A percentile compares a stretch with the other conserved stretches of the same genome.
Evolutionary conservation across 1,139 yeast species (phyloP).

Genomic region (Yamadazyma atmosphaerica): DNA sequence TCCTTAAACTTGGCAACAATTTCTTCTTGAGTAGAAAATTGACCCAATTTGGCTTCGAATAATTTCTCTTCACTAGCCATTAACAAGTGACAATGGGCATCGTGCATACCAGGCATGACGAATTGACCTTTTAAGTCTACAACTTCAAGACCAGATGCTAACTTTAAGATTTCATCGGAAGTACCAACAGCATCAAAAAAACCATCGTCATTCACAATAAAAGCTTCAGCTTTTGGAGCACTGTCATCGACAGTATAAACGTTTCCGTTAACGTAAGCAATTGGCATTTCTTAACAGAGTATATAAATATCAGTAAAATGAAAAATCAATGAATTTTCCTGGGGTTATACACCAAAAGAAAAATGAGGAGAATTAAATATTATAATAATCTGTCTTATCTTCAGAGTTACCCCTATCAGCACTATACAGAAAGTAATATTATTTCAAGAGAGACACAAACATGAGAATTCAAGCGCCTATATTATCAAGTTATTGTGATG

Average conservation of each 20-base stretch:
- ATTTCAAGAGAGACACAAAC: neutral
- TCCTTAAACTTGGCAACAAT: conserved; percentile 15
- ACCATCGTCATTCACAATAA: conserved; percentile 20
- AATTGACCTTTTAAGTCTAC: conserved; percentile 21
- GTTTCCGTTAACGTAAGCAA: conserved; percentile 20
- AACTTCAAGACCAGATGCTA: conserved; percentile 11
- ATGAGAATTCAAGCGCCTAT: neutral
- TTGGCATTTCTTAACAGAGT: conserved; percentile 18
- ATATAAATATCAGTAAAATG: neutral
- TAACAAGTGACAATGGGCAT: conserved; percentile 20
- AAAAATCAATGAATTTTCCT: neutral
- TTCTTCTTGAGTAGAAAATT: conserved; percentile 12
- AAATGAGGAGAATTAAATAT: neutral
- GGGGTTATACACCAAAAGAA: neutral
- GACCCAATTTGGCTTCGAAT: conserved; percentile 16
- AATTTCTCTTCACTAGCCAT: conserved; percentile 18
- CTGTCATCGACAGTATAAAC: conserved; percentile 16
- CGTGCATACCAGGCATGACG: conserved; percentile 25
- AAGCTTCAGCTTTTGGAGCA: conserved; percentile 18
- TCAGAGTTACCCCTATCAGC: neutral
- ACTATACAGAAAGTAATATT: neutral
- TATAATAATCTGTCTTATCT: neutral
- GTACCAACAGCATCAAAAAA: conserved; percentile 18
- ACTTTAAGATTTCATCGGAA: conserved; percentile 13
- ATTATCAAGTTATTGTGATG: neutral